Evolutionary conservation across 2,329 filamentous ascomycete genomes (phyloP), one percentile per base, ranked within the genome.

Genomic region (Xylariaceae sp.): DNA sequence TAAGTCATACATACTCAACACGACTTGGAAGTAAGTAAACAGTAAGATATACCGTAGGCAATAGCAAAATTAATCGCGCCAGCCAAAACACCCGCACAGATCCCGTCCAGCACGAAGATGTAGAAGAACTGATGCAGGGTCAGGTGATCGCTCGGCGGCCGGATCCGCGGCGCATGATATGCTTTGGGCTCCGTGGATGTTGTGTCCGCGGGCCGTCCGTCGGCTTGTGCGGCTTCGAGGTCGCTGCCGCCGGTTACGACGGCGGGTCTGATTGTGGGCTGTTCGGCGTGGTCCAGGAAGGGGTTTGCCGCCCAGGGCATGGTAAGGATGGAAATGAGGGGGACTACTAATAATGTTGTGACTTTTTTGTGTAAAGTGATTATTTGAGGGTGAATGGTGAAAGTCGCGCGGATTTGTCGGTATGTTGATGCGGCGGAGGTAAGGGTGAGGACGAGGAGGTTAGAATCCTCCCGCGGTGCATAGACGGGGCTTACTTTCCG

Each of bases 1-100:
- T 67, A 15, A 63, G 17, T n/a, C n/a, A n/a, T n/a, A n/a, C n/a
- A n/a, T n/a, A n/a, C n/a, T n/a, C n/a, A n/a, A n/a, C n/a, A n/a
- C n/a, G n/a, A n/a, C n/a, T n/a, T n/a, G n/a, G n/a, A n/a, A n/a
- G n/a, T n/a, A n/a, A 17, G 8, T 45, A 48, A 7, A 67, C 71
- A n/a, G n/a, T n/a, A n/a, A n/a, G n/a, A n/a, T n/a, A 59, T 65
- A 81, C 79, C 76, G 62, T 80, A 82, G 13, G 78, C 80, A 59
- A 82, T 74, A 50, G 74, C 77, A 67, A 82, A 81, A 69, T 82
- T 82, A 61, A 82, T 77, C n/a, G 78, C 53, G 61, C 76, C 74
- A 8, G 78, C 77, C 11, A 76, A 76, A 37, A 82, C 23, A 2
- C 76, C 74, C 8, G 78, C 77, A 11, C 76, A 76, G 39, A 82